These are phyloP conservation scores for Rhizoctonia solani DNA, from an alignment of 1,284 basidiomycete genomes.

Conservation along the genomic window DNA sequence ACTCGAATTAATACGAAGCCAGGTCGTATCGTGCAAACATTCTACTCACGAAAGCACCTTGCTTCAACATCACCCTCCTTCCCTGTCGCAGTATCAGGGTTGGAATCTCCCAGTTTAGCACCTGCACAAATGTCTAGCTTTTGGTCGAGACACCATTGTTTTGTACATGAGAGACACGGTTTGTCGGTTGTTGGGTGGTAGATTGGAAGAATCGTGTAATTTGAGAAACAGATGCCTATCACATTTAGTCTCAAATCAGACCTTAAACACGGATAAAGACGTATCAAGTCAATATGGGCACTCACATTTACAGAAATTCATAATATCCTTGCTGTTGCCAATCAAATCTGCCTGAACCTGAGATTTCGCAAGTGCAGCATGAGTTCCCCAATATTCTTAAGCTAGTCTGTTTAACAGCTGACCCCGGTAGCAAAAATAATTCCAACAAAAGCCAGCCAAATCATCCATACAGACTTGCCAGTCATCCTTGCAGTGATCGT, in stretches of 20 bases:
- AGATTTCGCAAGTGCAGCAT: too few species aligned
- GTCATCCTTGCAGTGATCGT: slow-evolving; percentile 3
- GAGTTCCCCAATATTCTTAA: slow-evolving; percentile 1
- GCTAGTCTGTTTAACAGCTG: slow-evolving; percentile 1
- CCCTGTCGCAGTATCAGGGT: slow-evolving; percentile 92
- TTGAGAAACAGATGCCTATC: slow-evolving; percentile 88
- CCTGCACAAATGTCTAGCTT: slow-evolving; percentile 85
- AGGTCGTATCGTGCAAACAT: background rate
- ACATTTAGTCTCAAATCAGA: background rate
- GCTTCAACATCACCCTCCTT: slow-evolving; percentile 96
- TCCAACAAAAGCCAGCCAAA: slow-evolving; percentile 15
- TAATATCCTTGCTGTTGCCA: slow-evolving; percentile 38
- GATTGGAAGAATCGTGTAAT: slow-evolving; percentile 85
- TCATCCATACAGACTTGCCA: background rate
- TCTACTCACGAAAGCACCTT: slow-evolving; percentile 85
- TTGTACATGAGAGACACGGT: slow-evolving; percentile 90
- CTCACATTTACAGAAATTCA: slow-evolving; percentile 41
- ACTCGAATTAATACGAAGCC: slow-evolving; percentile 20
- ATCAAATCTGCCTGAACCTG: slow-evolving; percentile 32
- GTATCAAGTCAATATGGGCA: background rate
- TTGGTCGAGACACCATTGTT: slow-evolving; percentile 94
- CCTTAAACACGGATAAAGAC: background rate
- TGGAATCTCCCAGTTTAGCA: slow-evolving; percentile 81
- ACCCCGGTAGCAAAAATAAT: slow-evolving; percentile 16
- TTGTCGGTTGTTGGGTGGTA: slow-evolving; percentile 83